Percentiles rank a stretch among this genome's conserved stretches.
Conservation (phyloP, 176 grass and related monocot genomes). For the Hsuehochloa calcarea region DNA sequence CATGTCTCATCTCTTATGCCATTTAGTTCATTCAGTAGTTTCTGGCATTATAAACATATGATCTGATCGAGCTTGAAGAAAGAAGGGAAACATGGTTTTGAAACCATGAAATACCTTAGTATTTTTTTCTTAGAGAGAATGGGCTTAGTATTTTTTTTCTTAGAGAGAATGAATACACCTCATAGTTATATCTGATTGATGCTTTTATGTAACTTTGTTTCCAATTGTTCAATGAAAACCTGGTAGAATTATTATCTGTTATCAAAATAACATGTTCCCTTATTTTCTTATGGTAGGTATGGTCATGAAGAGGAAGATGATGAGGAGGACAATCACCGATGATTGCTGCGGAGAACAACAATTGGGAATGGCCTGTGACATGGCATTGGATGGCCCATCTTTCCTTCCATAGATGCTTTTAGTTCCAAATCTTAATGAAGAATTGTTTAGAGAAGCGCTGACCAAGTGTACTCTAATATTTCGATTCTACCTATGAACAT, state of each 20-base stretch:
- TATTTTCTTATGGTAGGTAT: conserved; percentile 54
- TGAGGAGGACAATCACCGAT: conserved; percentile 51
- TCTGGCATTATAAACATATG: not conserved
- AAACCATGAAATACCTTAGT: not conserved
- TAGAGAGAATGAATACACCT: not conserved
- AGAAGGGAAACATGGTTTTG: not conserved
- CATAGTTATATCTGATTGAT: conserved; percentile 3
- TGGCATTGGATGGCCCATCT: conserved; percentile 23
- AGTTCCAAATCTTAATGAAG: conserved; percentile 19
- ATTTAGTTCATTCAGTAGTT: conserved; percentile 18
- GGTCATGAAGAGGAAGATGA: conserved; percentile 80
- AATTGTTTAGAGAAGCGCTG: conserved; percentile 49
- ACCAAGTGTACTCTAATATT: conserved; percentile 10
- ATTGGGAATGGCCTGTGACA: conserved; percentile 79
- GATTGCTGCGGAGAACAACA: conserved; percentile 80
- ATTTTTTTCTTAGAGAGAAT: not conserved
- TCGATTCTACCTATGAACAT: no score
- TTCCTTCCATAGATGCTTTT: not conserved
- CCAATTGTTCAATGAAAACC: conserved; percentile 8
- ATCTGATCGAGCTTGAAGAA: not conserved
- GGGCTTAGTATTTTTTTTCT: no score
- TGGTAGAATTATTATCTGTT: not conserved
- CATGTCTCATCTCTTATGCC: not conserved
- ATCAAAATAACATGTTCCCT: conserved; percentile 11
- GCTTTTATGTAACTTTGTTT: conserved; percentile 8